Base-by-base conservation (phyloP, 345 rosid species). In the Pugionium cornutum region DNA sequence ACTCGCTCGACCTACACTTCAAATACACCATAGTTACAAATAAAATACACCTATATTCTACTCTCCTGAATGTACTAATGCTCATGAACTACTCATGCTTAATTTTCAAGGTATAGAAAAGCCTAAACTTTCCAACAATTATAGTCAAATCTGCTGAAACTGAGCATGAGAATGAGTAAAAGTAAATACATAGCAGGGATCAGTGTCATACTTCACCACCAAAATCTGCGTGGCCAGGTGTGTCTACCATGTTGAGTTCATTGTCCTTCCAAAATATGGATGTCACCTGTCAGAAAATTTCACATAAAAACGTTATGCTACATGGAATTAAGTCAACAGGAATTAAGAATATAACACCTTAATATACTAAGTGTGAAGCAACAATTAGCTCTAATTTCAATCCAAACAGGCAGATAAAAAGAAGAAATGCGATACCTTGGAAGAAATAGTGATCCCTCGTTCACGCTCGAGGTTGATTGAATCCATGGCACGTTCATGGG, bases 181-280 rank as follows among this genome's bases (percentile, higher is more conserved):
- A 64, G 9, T 34, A 50, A 64, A 27, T n/a, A 57, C 7, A 10
- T 7, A 41, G 11, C 6, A 64, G 6, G 40, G 58, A 61, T 26
- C 11, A 60, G 45, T 1, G 10, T 30, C 95, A 78, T 85, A 94
- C 97, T 75, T 94, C 99, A 49, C 97, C 99, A 63, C 99, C 96
- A 82, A 94, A 94, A 79, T 94, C 99, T 6, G 99, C 99, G 81
- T 94, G 99, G 62, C 99, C 99, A 52, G 99, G 99, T 27, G 99
- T 90, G 75, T 90, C 99, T 7, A 94, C 99, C 97, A 90, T 90
- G 82, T 94, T 94, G 29, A 94, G 85, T 76, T 90, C 99, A 49
- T 81, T 78, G 35, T 86, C 97, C 70, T 81, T 90, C 99, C 99
- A 94, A 40, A 82, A 66, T 65, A 94, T 52, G 1, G 96, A 78